Evolutionary conservation across 2,329 filamentous ascomycete genomes (phyloP).

Genomic region (Phyllosticta paracitricarpa): DNA sequence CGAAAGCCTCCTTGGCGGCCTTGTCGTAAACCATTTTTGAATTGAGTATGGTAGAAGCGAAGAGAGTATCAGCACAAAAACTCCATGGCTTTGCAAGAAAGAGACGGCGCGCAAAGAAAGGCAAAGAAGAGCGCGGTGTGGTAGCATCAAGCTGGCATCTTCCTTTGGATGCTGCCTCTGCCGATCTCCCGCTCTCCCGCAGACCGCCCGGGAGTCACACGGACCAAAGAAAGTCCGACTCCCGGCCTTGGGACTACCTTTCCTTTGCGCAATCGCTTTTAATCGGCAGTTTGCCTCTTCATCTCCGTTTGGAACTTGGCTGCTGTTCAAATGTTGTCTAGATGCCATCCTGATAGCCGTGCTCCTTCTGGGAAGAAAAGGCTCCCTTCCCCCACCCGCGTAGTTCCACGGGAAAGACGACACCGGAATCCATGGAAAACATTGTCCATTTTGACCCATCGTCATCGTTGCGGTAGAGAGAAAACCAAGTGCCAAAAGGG

Average conservation of each 20-base stretch:
- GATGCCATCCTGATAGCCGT: too few species aligned
- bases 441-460: too few species aligned
- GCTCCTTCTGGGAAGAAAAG: too few species aligned
- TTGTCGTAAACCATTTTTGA: conserved; percentile 51
- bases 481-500: too few species aligned
- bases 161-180: background rate
- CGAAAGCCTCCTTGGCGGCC: conserved; percentile 86
- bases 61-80: background rate
- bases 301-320: too few species aligned
- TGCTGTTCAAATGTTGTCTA: too few species aligned
- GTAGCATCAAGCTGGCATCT: conserved; percentile 7
- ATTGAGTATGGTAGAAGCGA: conserved; percentile 12
- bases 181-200: background rate
- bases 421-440: too few species aligned
- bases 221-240: background rate
- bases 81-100: background rate
- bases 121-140: background rate
- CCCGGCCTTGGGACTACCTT: background rate
- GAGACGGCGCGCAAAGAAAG: background rate
- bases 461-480: too few species aligned
- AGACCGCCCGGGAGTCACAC: background rate
- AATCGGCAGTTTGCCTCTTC: too few species aligned
- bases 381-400: too few species aligned
- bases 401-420: too few species aligned
- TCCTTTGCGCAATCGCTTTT: background rate